Percentiles rank a stretch among this genome's conserved stretches.
phyloP scores from a whole-genome alignment of 768 basidiomycete genomes.

The Tulasnella sp. region DNA sequence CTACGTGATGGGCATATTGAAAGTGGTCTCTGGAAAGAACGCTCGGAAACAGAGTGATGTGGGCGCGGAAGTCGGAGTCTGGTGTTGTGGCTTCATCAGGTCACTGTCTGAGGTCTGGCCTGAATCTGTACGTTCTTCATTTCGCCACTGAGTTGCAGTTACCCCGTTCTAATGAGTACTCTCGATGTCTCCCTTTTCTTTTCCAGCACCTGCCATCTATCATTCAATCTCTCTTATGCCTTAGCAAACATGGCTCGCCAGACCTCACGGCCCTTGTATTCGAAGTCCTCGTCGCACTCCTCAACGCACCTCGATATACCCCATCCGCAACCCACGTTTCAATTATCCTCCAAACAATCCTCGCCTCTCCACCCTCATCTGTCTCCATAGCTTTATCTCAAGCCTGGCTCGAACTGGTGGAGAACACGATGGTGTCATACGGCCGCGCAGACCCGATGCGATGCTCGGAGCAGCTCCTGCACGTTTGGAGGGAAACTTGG shows the following conservation, averaged over 20 bases:
- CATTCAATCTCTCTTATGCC: constrained; percentile 56
- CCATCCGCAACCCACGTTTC: constrained; percentile 37
- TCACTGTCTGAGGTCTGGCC: constrained; percentile 38
- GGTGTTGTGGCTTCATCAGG: constrained; percentile 46
- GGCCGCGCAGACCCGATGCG: constrained; percentile 38
- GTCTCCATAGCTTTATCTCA: constrained; percentile 56
- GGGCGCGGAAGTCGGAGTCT: constrained; percentile 63
- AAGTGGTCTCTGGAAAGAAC: constrained; percentile 51
- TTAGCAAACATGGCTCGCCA: constrained; percentile 79
- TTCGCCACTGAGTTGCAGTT: constrained; percentile 42
- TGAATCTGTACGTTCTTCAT: constrained; percentile 40
- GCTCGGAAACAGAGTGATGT: constrained; percentile 44
- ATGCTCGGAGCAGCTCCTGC: constrained; percentile 43
- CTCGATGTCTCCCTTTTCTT: not conserved
- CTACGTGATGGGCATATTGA: constrained; percentile 59
- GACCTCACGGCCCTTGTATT: constrained; percentile 86
- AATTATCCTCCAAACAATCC: constrained; percentile 51
- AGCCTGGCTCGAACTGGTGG: constrained; percentile 70
- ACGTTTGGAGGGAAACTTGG: constrained; percentile 69
- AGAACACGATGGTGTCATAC: constrained; percentile 59
- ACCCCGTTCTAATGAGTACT: constrained; percentile 20
- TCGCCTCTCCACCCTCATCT: constrained; percentile 58
- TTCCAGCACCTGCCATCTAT: constrained; percentile 59
- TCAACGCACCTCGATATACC: constrained; percentile 30
- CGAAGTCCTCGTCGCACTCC: constrained; percentile 72